Evolutionary conservation across 768 basidiomycete genomes (phyloP), one percentile per base, ranked within the genome.

Genomic region (Zangia roseola): DNA sequence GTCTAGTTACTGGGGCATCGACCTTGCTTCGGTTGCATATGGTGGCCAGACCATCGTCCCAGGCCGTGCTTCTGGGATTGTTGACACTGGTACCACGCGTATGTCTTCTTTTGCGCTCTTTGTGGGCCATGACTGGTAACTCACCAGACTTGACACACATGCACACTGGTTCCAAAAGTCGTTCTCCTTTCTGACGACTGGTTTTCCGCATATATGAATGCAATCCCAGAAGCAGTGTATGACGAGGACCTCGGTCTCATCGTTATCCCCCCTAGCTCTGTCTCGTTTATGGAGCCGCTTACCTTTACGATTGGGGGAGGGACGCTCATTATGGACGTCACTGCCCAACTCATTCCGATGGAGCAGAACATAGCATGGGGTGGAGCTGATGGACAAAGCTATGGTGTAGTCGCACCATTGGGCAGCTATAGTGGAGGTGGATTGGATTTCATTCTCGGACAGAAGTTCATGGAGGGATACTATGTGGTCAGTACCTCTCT

Each of bases 391-490:
- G 13, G 28, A 13, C 23, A 37, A 16, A 6, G 28, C 9, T 41
- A 36, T 13, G 43, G 42, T 17, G 28, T 35, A 6, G 45, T 34
- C 58, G 58, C 6, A 61, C 51, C 20, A 7, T 5, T 40, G 41
- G 26, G 26, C 16, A 19, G 20, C 25, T 6, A 2, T 10, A 42
- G 40, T n/a, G 40, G 47, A 10, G 10, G 36, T 2, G 47, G 40
- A 4, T 17, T 36, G 14, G 34, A 48, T 20, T 42, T 42, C 24
- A 17, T 45, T 20, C n/a, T 57, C 23, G 56, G 53, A 26, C 43
- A 55, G 30, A 57, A 45, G 46, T 57, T 54, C 42, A 36, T 54
- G 38, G 53, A 57, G 43, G 36, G 40, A 8, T 57, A 45, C 37
- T 57, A 54, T 36, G 17, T 39, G 13, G 49, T 54, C 20, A 42